Evolutionary conservation across 2,329 filamentous ascomycete species (phyloP), one percentile per base, ranked within the genome.

Genomic region (Fusarium tuaranense): DNA sequence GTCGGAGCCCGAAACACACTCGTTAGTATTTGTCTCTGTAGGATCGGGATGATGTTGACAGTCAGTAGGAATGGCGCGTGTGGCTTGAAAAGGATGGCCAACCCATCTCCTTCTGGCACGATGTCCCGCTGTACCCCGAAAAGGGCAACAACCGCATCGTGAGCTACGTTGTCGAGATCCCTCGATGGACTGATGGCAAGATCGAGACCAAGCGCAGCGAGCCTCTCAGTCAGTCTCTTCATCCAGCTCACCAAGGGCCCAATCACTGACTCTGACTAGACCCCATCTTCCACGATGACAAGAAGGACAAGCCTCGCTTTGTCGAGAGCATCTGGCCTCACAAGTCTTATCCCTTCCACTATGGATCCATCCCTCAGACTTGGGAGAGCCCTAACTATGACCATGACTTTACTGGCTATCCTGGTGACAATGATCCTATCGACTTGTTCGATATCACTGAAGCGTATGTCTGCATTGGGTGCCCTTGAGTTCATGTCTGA

Each of bases 251-350:
- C 30, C 0, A 0, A 6, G 7, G 12, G 16, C 4, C 1, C 2
- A 4, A n/a, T 18, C 7, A 7, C 68, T 77, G 22, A 74, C 13
- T 6, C 25, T 2, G 4, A 4, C 0, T 4, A 83, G 83, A 85
- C 65, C 84, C 84, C 44, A 83, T 86, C 64, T 82, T 82, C 36
- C 84, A 86, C 34, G 84, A 86, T n/a, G 78, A 81, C n/a, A 81
- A 81, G 58, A 80, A 83, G 16, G 74, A 80, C 2, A 71, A 76
- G 36, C 82, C 81, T 16, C 79, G 84, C 27, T 86, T 83, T 25
- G 83, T 86, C 14, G 82, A 83, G 61, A 84, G 79, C 30, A 80
- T 86, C 12, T 86, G 83, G 83, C 84, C 84, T 41, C 84, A 85
- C 76, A 85, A 83, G 76, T 79, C 82, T 0, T 86, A 86, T 41